Evolutionary conservation across 805 yeast genomes (phyloP).

Genomic region (Kodamaea restingae): DNA sequence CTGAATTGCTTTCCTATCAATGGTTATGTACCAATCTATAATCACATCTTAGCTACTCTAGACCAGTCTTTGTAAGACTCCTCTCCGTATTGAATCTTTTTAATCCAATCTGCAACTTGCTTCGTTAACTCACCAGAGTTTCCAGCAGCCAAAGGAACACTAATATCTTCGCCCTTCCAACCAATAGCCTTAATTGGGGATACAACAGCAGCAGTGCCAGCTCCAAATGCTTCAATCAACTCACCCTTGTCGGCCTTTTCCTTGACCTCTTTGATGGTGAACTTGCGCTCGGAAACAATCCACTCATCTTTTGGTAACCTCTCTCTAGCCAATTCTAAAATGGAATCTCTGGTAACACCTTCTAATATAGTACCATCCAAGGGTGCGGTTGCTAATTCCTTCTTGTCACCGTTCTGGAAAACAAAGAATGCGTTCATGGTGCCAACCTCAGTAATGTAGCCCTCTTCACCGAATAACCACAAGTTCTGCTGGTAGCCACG

Average conservation of each 20-base stretch:
- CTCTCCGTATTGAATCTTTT: conserved; percentile 85
- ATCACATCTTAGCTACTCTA: conserved; percentile 28
- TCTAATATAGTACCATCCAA: conserved; percentile 95
- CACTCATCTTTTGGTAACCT: conserved; percentile 74
- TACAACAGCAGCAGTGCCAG: conserved; percentile 97
- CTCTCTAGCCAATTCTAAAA: conserved; percentile 71
- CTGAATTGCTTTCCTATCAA: background rate
- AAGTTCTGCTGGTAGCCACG: conserved; percentile 94
- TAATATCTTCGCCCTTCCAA: conserved; percentile 66
- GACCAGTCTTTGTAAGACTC: conserved; percentile 59
- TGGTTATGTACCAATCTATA: no score
- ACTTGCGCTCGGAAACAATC: conserved; percentile 79
- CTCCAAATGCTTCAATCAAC: conserved; percentile 90
- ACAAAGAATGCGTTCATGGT: conserved; percentile 95
- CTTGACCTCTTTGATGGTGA: conserved; percentile 73
- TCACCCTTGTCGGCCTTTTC: conserved; percentile 77
- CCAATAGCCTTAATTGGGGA: conserved; percentile 89
- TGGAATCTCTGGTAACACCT: conserved; percentile 94
- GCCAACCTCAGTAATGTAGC: conserved; percentile 89
- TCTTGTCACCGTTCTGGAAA: conserved; percentile 71
- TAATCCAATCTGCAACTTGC: conserved; percentile 79
- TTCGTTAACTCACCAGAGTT: conserved; percentile 80
- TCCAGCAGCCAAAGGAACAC: conserved; percentile 77
- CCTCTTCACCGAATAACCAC: conserved; percentile 92
- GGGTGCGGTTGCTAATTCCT: conserved; percentile 93